Conservation (phyloP, 805 yeast genomes). For the Candida argentea region DNA sequence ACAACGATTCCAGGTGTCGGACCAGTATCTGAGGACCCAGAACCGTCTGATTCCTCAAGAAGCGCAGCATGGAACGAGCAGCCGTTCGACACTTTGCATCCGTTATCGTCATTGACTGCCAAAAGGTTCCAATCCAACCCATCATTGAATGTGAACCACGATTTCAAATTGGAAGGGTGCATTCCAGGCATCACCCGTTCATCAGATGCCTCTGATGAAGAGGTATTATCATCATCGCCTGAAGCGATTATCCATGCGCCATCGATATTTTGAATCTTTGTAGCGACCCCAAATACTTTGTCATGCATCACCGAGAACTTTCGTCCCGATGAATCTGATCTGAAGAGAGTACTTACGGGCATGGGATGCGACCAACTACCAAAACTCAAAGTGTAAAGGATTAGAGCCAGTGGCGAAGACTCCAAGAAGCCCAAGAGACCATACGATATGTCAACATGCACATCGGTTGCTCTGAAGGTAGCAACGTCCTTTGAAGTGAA, state of each 20-base stretch:
- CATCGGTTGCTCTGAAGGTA: constrained; percentile 27
- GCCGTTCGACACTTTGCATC: constrained; percentile 32
- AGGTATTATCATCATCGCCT: constrained; percentile 9
- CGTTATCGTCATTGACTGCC: constrained; percentile 32
- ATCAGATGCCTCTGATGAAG: constrained; percentile 15
- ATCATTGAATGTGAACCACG: constrained; percentile 40
- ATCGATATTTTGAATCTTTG: constrained; percentile 42
- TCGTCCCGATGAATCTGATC: constrained; percentile 52
- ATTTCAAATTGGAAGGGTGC: constrained; percentile 9
- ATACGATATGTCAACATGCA: constrained; percentile 24
- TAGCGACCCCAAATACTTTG: constrained; percentile 32
- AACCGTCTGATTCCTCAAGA: constrained; percentile 25
- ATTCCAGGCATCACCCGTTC: constrained; percentile 13
- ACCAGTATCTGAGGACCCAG: constrained; percentile 33
- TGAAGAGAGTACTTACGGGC: constrained; percentile 26
- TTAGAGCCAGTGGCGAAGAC: constrained; percentile 25
- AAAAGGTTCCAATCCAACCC: constrained; percentile 46
- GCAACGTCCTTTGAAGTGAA: constrained; percentile 39
- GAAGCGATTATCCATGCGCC: constrained; percentile 47
- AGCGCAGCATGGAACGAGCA: constrained; percentile 39
- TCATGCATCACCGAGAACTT: constrained; percentile 36
- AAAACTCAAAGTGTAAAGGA: constrained; percentile 17
- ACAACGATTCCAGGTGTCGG: constrained; percentile 44
- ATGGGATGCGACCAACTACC: constrained; percentile 6
- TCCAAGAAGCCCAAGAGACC: constrained; percentile 32